A percentile compares a stretch with the other conserved stretches of the same genome.
Evolutionary conservation across 768 basidiomycete genomes (phyloP).

Genomic region (Panaeolus papilionaceus): DNA sequence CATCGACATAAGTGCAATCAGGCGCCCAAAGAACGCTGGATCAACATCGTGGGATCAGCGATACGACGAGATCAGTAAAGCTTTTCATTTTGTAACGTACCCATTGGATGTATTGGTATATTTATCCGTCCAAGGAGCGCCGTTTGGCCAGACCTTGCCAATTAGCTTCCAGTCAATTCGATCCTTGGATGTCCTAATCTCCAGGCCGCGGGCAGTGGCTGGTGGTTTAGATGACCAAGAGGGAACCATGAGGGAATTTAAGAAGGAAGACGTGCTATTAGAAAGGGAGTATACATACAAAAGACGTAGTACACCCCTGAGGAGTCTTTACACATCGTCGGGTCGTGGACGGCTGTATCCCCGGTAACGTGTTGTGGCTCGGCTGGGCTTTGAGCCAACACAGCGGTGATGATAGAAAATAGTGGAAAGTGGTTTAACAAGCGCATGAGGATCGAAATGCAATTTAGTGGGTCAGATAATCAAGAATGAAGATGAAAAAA

Average conservation of each 20-base stretch:
- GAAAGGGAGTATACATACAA: conserved; percentile 38
- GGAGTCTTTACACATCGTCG: conserved; percentile 56
- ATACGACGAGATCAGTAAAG: background rate
- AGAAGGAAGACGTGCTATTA: too few species aligned
- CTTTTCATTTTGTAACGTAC: conserved; percentile 25
- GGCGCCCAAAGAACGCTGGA: conserved; percentile 46
- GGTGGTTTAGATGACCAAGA: background rate
- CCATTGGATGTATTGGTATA: conserved; percentile 55
- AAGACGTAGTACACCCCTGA: conserved; percentile 54
- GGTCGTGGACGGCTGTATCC: conserved; percentile 52
- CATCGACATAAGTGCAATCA: conserved; percentile 40
- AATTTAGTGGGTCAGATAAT: too few species aligned
- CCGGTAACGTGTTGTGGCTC: conserved; percentile 36
- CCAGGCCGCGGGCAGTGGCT: conserved; percentile 53
- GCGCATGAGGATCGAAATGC: too few species aligned
- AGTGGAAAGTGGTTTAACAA: too few species aligned
- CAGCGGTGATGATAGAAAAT: too few species aligned
- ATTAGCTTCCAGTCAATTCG: conserved; percentile 50
- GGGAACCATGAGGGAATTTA: too few species aligned
- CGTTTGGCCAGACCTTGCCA: conserved; percentile 56
- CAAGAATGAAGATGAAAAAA: too few species aligned
- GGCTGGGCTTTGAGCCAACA: too few species aligned
- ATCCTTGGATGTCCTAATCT: conserved; percentile 56
- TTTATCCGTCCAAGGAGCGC: conserved; percentile 54
- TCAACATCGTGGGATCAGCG: too few species aligned